Evolutionary conservation across 768 basidiomycete species (phyloP).

Genomic region (Pholiota conissans): DNA sequence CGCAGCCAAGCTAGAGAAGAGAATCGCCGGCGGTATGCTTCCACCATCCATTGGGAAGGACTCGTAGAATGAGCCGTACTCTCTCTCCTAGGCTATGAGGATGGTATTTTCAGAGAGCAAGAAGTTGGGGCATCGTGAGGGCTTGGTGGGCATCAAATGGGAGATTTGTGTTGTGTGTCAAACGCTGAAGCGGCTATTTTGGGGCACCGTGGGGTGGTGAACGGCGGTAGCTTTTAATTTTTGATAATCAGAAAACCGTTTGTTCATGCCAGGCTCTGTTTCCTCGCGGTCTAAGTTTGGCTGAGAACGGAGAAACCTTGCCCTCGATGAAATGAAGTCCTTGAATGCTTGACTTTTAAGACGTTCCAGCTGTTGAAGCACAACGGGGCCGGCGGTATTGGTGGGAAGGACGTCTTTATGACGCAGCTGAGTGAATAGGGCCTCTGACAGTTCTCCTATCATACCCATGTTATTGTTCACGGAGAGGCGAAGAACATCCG

Average conservation of each 20-base stretch:
- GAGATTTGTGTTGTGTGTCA: background rate
- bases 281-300: background rate
- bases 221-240: background rate
- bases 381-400: background rate
- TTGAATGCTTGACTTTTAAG: background rate
- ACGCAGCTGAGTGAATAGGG: background rate
- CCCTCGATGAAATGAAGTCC: background rate
- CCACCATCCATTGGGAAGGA: background rate
- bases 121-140: background rate
- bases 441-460: background rate
- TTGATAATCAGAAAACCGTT: background rate
- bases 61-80: no score
- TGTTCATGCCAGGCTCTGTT: background rate
- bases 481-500: background rate
- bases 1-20: constrained; percentile 1
- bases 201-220: background rate
- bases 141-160: background rate
- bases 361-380: background rate
- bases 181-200: background rate
- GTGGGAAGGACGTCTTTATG: background rate
- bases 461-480: background rate
- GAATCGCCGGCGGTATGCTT: background rate
- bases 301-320: background rate
- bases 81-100: background rate
- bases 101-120: background rate